phyloP scores from a whole-genome alignment of 192 early-diverging fungal genomes.

The Coemansia umbellata region DNA sequence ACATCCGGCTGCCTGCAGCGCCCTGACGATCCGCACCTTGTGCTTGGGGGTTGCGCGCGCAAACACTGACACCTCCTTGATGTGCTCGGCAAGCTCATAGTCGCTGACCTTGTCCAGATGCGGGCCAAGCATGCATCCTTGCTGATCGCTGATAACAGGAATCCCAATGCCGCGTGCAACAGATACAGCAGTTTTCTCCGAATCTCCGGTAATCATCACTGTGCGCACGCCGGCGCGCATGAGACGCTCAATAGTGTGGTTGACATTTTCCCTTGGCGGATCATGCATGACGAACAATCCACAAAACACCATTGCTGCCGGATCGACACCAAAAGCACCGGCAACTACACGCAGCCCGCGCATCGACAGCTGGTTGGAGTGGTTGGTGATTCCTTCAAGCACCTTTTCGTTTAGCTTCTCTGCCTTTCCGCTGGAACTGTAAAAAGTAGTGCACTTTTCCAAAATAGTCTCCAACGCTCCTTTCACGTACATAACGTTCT shows the following conservation, averaged over 20 bases:
- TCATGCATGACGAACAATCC: conserved; percentile 89
- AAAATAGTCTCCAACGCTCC: conserved; percentile 83
- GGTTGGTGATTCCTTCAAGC: conserved; percentile 56
- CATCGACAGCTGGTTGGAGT: conserved; percentile 65
- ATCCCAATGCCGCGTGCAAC: conserved; percentile 89
- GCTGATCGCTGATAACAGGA: conserved; percentile 44
- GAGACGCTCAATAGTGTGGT: conserved; percentile 67
- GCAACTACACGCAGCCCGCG: conserved; percentile 85
- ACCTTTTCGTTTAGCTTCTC: conserved; percentile 55
- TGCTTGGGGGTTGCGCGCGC: conserved; percentile 81
- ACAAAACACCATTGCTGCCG: conserved; percentile 63
- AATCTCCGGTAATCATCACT: conserved; percentile 99
- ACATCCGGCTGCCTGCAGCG: conserved; percentile 78
- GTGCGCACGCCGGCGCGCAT: conserved; percentile 78
- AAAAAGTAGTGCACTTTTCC: conserved; percentile 64
- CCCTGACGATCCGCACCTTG: conserved; percentile 88
- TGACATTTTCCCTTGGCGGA: conserved; percentile 79
- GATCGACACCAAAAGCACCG: conserved; percentile 66
- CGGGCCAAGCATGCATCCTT: conserved; percentile 64
- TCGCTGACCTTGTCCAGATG: conserved; percentile 69
- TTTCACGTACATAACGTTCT: conserved; percentile 64
- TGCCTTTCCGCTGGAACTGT: conserved; percentile 48
- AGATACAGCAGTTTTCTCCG: conserved; percentile 82
- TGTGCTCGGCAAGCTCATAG: conserved; percentile 58
- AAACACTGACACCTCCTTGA: conserved; percentile 65